Base-by-base conservation (phyloP, 2,329 filamentous ascomycete genomes). In the Penicillium crustosum region DNA sequence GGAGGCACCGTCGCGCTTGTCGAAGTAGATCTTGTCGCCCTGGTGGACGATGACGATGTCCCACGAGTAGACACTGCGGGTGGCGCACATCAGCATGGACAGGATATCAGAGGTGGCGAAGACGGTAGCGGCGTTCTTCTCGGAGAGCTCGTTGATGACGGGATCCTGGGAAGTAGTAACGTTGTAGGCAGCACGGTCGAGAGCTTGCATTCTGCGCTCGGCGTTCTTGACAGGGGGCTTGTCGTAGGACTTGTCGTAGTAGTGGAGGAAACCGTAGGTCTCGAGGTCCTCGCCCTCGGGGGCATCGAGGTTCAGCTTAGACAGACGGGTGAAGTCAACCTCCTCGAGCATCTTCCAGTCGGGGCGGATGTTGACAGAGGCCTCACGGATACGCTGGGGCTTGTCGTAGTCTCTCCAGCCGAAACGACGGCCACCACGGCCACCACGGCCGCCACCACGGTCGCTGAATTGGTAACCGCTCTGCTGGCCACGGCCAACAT, bases 361-460 rank as follows among this genome's bases (percentile, higher is more conserved):
- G 23, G 93, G 86, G 79, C 95, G 95, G 78, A 97, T 92, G 80
- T 93, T 93, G 73, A 99, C 91, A 36, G 92, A 96, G 12, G 93
- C 90, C 80, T 99, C 94, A 60, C 94, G 90, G 79, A 96, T 97
- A 71, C 94, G 89, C 76, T 93, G 86, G 60, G 94, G 94, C 87
- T 97, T 97, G 82, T 99, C 94, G 75, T 92, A 96, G 76, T 99
- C 94, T 80, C 94, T 96, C 93, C 94, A 97, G 74, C 94, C 94
- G 72, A 97, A 97, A 68, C 94, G 87, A 66, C 94, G 89, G 60
- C 90, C 87, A 64, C 89, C 82, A 45, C 87, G 86, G 69, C 88
- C 87, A 68, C 88, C 87, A 54, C 87, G 83, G n/a, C 6, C 41
- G 53, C 84, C 89, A 60, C 83, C 82, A 61, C 87, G 83, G 72